Evolutionary conservation across 23 red algal species (phyloP).

Genomic region (Gracilariopsis chorda): DNA sequence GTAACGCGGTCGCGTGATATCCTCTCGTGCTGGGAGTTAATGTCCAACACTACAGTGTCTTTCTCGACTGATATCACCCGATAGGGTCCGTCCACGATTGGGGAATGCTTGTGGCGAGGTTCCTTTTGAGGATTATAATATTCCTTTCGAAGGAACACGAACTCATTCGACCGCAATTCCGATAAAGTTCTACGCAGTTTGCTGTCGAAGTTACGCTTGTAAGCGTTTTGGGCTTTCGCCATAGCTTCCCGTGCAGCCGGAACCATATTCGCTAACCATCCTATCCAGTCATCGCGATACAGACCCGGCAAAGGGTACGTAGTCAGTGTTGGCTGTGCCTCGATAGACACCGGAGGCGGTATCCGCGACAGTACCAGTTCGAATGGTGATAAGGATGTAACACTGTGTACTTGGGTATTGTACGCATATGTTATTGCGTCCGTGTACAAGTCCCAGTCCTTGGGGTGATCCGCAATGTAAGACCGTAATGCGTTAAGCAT

Average conservation of each 20-base stretch:
- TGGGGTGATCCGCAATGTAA: conserved; percentile 4
- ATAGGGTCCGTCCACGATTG: background rate
- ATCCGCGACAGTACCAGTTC: background rate
- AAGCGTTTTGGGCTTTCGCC: background rate
- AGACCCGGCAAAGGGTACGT: background rate
- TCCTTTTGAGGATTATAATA: background rate
- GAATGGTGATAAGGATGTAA: background rate
- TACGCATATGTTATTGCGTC: too few species aligned
- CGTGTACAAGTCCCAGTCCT: conserved; percentile 16
- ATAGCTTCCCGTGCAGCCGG: background rate
- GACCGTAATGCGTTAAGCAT: background rate
- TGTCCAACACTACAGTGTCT: background rate
- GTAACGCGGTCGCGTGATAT: too few species aligned
- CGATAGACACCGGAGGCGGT: background rate
- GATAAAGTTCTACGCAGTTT: background rate
- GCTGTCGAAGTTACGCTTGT: background rate
- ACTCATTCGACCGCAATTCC: background rate
- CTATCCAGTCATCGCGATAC: background rate
- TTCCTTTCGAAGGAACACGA: background rate
- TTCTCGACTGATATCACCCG: background rate
- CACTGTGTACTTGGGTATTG: background rate
- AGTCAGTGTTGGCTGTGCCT: background rate
- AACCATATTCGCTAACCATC: background rate
- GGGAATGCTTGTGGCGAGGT: background rate
- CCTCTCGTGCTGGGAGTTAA: background rate